Evolutionary conservation across 2,329 filamentous ascomycete genomes (phyloP).

Genomic region (Lachnellula hyalina): DNA sequence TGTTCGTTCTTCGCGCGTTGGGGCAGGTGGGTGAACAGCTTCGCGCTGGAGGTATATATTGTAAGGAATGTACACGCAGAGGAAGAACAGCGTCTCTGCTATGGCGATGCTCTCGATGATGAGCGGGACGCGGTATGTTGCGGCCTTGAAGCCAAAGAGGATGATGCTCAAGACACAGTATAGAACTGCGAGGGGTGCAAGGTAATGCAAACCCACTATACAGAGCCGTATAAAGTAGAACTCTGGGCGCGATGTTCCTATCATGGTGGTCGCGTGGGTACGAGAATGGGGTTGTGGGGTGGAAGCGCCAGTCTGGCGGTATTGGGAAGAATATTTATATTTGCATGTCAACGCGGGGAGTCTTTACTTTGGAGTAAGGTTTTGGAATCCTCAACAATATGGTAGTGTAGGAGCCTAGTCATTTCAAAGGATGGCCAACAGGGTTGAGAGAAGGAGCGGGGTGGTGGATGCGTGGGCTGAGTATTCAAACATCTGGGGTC

Average conservation of each 20-base stretch:
- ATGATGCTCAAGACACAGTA: constrained; percentile 36
- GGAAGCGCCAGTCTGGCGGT: constrained; percentile 5
- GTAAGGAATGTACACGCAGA: constrained; percentile 48
- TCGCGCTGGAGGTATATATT: constrained; percentile 45
- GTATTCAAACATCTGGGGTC: too few species aligned
- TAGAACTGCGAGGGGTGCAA: constrained; percentile 45
- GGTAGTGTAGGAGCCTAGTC: not conserved
- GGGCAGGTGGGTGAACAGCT: constrained; percentile 43
- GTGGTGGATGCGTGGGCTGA: too few species aligned
- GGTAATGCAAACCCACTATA: constrained; percentile 43
- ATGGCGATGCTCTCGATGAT: constrained; percentile 38
- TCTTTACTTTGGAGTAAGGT: not conserved
- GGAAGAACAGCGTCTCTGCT: constrained; percentile 50
- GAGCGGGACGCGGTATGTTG: constrained; percentile 26
- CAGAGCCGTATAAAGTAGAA: constrained; percentile 39
- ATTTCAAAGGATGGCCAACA: not conserved
- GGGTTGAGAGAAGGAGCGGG: not conserved
- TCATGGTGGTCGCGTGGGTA: constrained; percentile 25
- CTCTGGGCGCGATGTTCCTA: constrained; percentile 29
- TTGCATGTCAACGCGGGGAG: not conserved
- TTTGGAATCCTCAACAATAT: not conserved
- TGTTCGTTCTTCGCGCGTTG: constrained; percentile 40
- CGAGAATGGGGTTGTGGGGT: not conserved
- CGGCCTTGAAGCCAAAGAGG: constrained; percentile 29
- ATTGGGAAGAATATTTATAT: not conserved